Conservation (phyloP, 208 protist genomes). For the Leishmania aethiopica region DNA sequence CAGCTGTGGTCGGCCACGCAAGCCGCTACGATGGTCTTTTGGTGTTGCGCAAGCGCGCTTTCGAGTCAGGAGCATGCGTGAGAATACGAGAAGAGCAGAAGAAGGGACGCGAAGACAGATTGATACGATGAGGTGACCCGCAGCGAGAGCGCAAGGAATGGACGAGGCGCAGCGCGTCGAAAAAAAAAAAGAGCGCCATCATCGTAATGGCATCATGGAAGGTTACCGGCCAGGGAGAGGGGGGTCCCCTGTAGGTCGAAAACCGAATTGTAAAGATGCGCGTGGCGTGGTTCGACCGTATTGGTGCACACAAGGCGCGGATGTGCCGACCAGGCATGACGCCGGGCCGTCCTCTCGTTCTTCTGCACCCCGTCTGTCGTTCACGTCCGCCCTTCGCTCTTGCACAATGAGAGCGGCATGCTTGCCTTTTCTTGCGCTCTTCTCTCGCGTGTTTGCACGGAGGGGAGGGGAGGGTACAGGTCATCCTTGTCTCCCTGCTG, state of each 20-base stretch:
- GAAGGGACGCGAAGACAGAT: background rate
- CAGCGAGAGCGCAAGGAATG: background rate
- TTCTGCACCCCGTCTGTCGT: background rate
- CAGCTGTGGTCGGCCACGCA: background rate
- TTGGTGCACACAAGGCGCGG: no score
- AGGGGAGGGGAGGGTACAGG: background rate
- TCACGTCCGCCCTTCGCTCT: background rate
- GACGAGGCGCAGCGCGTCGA: background rate
- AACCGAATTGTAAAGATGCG: background rate
- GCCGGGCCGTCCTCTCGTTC: background rate
- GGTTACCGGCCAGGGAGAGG: background rate
- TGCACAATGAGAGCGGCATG: background rate
- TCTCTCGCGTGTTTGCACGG: background rate
- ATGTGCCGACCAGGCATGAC: background rate
- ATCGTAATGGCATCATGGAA: background rate
- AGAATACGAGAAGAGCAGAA: background rate
- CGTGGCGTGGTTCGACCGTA: background rate
- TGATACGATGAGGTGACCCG: background rate
- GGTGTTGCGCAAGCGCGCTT: background rate
- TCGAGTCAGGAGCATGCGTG: background rate
- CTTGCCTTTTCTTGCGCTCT: background rate
- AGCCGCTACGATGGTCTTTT: background rate
- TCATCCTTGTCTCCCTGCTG: background rate
- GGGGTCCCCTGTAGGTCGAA: background rate
- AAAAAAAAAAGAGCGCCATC: background rate